Conservation (phyloP, 805 yeast species). For the Cyberlindnera mrakii region DNA sequence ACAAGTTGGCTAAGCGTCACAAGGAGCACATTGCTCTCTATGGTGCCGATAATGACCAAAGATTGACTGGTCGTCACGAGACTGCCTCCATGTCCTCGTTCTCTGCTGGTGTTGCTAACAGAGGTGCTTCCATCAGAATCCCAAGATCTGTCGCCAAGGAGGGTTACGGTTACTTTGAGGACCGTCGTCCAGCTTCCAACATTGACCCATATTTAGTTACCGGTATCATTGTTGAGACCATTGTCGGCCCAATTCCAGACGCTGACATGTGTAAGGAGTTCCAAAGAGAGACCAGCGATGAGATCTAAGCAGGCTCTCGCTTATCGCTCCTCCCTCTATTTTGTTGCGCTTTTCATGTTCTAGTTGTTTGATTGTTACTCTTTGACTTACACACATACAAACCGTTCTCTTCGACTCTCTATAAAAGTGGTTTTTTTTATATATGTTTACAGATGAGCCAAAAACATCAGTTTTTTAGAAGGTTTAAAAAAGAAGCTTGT, state of each 20-base stretch:
- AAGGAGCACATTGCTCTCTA: conserved; percentile 91
- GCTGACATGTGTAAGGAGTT: conserved; percentile 92
- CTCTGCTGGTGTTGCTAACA: conserved; percentile 98
- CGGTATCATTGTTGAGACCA: conserved; percentile 96
- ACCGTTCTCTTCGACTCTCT: too few relatives aligned
- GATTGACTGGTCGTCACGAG: conserved; percentile 98
- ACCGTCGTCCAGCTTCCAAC: conserved; percentile 99
- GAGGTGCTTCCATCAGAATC: conserved; percentile 98
- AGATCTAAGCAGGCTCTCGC: conserved; percentile 6
- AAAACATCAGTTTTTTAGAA: too few relatives aligned
- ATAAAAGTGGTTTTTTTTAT: too few relatives aligned
- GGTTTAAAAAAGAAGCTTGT: too few relatives aligned
- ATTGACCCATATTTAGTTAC: conserved; percentile 98
- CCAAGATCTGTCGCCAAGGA: conserved; percentile 98
- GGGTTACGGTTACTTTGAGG: conserved; percentile 98
- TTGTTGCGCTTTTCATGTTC: neutral
- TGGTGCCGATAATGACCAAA: conserved; percentile 91
- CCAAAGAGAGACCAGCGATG: conserved; percentile 55
- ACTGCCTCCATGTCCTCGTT: conserved; percentile 90
- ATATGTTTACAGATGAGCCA: too few relatives aligned
- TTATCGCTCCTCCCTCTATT: neutral
- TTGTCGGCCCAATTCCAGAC: conserved; percentile 89
- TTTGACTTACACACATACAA: too few relatives aligned
- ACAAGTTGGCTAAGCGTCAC: conserved; percentile 93
- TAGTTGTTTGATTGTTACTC: too few relatives aligned